Evolutionary conservation across 1,284 basidiomycete species (phyloP), one percentile per base, ranked within the genome.

Genomic region (Amylostereum chailletii): DNA sequence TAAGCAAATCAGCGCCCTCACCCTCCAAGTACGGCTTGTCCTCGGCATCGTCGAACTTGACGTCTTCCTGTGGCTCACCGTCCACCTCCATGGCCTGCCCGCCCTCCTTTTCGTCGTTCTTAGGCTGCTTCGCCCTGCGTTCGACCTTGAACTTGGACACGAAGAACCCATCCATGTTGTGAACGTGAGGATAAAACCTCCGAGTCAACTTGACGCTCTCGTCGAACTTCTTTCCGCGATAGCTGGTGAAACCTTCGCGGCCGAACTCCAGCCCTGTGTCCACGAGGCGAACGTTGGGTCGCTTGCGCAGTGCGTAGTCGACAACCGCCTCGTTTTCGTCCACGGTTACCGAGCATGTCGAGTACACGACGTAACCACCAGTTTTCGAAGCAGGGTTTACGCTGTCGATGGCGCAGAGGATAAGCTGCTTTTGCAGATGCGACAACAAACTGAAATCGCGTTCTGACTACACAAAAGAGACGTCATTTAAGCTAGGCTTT

Each of bases 271-370:
- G 76, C 1, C 93, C 94, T 0, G 94, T 92, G 45, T 93, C 89
- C 45, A 99, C 94, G 41, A 99, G 84, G 67, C 86, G 88, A 57
- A 90, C 90, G 64, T 99, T 88, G n/a, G 94, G 89, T 34, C 96
- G 81, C 69, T 99, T 98, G 56, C 88, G 83, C 50, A 99, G 76
- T n/a, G 96, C 96, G 62, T 99, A 99, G 67, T 98, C 91, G 19
- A 99, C 92, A 11, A 99, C 95, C 3, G 91, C 84, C 69, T 99
- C 96, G 72, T 99, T 94, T 72, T 99, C 96, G 61, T 99, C 96
- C 2, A 97, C 90, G 3, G 90, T 97, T 43, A 99, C 93, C 5
- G 94, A 98, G 66, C 96, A 99, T 0, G 96, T 99, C 48, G 94
- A 98, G 72, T 99, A 99, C 52, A 99, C 95, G 57, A 99, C 73